Percentiles rank a stretch among this genome's conserved stretches.
Evolutionary conservation across 1,284 basidiomycete species (phyloP).

Genomic region (Cryptococcus sp.): DNA sequence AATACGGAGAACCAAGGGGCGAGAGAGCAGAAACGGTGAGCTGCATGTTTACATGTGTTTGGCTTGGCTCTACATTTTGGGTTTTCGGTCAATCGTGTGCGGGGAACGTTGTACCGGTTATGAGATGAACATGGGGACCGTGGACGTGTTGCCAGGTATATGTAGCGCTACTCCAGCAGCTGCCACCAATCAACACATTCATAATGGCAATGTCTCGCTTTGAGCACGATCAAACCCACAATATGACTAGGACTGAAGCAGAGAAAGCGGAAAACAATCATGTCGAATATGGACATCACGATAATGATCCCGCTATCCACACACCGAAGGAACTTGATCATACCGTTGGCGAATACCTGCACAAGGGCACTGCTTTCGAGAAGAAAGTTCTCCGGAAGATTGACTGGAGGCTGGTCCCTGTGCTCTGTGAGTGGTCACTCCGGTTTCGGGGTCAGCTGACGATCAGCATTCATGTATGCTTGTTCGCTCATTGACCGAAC

Average conservation of each 20-base stretch:
- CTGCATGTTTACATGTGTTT: too few relatives aligned
- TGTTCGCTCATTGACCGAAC: conserved; percentile 8
- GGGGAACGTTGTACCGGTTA: too few relatives aligned
- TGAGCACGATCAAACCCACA: too few relatives aligned
- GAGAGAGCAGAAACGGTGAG: too few relatives aligned
- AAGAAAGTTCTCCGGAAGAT: conserved; percentile 1
- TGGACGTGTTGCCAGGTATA: too few relatives aligned
- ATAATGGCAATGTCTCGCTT: too few relatives aligned
- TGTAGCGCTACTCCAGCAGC: too few relatives aligned
- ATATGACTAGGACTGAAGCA: not conserved
- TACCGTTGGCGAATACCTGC: not conserved
- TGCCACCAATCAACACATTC: too few relatives aligned
- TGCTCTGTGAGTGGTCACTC: conserved; percentile 3
- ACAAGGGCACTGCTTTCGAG: not conserved
- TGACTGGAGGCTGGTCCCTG: conserved; percentile 15
- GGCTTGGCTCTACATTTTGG: too few relatives aligned
- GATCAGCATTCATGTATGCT: conserved; percentile 11
- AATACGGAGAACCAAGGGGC: too few relatives aligned
- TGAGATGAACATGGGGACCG: too few relatives aligned
- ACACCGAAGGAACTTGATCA: not conserved
- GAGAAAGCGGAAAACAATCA: not conserved
- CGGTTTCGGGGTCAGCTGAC: not conserved
- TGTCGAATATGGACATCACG: not conserved
- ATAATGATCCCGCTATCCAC: not conserved
- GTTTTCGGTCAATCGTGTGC: too few relatives aligned